These are phyloP conservation scores for Nigrospora sphaerica DNA, from an alignment of 2,329 filamentous ascomycete genomes.

Conservation along the genomic window DNA sequence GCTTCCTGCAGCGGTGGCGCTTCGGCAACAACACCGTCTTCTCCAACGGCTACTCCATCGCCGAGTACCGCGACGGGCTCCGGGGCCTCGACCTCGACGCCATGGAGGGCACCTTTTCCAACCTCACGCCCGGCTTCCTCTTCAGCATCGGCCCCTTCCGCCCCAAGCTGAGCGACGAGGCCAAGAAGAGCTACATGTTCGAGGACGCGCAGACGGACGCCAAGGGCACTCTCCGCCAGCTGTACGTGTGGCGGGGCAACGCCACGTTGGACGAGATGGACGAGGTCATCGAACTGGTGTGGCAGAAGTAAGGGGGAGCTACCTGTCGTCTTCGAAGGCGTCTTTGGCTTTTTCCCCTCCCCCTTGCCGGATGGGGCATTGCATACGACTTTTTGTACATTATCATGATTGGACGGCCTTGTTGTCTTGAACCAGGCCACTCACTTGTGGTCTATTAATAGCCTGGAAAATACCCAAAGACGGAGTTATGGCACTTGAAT, in stretches of 20 bases:
- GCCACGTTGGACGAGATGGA: slow-evolving; percentile 32
- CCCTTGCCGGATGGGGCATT: too few species aligned
- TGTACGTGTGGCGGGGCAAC: slow-evolving; percentile 42
- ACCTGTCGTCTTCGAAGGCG: too few species aligned
- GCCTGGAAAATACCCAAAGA: too few species aligned
- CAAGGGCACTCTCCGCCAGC: slow-evolving; percentile 40
- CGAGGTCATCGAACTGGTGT: slow-evolving; percentile 42
- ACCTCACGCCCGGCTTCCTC: slow-evolving; percentile 38
- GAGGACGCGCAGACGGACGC: slow-evolving; percentile 33
- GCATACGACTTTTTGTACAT: too few species aligned
- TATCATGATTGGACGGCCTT: too few species aligned
- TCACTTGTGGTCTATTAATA: too few species aligned
- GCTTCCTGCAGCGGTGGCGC: slow-evolving; percentile 49
- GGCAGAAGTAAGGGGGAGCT: slow-evolving; percentile 25
- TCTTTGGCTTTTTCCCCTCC: too few species aligned
- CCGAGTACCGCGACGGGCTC: slow-evolving; percentile 35
- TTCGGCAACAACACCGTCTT: slow-evolving; percentile 41
- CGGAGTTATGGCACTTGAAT: too few species aligned
- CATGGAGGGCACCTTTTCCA: slow-evolving; percentile 47
- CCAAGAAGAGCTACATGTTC: slow-evolving; percentile 46
- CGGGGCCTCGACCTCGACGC: slow-evolving; percentile 32
- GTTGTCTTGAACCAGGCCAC: too few species aligned
- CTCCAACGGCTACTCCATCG: slow-evolving; percentile 52
- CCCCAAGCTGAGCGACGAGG: slow-evolving; percentile 19
- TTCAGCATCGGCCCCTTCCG: slow-evolving; percentile 48